Evolutionary conservation across 1,284 basidiomycete species (phyloP), one percentile per base, ranked within the genome.

Genomic region (Marasmius fiardii): DNA sequence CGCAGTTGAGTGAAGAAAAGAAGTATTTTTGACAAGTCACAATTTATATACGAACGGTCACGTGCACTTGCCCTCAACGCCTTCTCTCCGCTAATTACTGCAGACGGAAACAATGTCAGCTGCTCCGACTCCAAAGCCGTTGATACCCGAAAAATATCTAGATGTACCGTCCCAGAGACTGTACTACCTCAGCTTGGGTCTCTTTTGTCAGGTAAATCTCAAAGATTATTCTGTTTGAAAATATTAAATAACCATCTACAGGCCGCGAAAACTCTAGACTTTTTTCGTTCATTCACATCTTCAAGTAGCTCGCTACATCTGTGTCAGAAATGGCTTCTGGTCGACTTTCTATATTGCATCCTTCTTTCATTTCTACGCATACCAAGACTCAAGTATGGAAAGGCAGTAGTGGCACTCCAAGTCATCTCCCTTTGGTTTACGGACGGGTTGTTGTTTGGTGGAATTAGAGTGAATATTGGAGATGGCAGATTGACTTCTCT

Each of bases 361-460:
- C 60, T 79, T 23, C 80, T 93, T 21, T 77, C 83, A 1, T 77
- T 78, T 60, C 76, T 94, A 20, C 84, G 88, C 57, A 90, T 94
- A 75, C 92, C 92, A 11, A 78, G 90, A 41, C 77, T 94, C 50
- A 81, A 80, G 55, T 91, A 91, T 63, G 79, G 77, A 59, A 85
- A 76, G 64, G 76, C 85, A 14, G 75, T 85, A 3, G 78, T 87
- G 31, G 59, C 79, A 11, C 73, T 88, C 28, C 83, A 88, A 63
- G 77, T 92, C 35, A 58, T 80, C 6, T 63, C 74, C 1, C 65
- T 90, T 1, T 84, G 81, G 70, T 73, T 85, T 39, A 60, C 89
- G 37, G 82, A 93, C 66, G 86, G 83, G 2, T 55, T 90, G 20
- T 65, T 92, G 62, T 91, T 94, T 65, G 90, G 90, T 24, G 84